These are phyloP conservation scores for Rhodotorula sp. DNA, from an alignment of 1,284 basidiomycete genomes.

Conservation along the genomic window DNA sequence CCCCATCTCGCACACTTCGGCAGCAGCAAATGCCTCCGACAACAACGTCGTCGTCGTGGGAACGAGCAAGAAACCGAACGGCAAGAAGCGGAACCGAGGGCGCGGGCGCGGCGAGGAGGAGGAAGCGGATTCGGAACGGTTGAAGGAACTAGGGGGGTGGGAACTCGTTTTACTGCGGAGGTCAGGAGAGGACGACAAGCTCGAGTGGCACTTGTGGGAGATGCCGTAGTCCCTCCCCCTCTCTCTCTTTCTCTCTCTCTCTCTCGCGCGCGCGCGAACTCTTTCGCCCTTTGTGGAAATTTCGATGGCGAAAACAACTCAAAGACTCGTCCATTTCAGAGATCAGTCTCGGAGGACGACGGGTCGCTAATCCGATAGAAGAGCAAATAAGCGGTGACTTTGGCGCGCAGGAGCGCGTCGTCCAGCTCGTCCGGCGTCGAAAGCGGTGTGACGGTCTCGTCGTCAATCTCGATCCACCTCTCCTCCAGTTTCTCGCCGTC, in stretches of 20 bases:
- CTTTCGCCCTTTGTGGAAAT: no score
- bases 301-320: background rate
- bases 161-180: conserved; percentile 11
- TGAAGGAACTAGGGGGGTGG: conserved; percentile 21
- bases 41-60: conserved; percentile 15
- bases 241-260: background rate
- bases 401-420: background rate
- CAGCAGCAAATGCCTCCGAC: background rate
- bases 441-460: conserved; percentile 30
- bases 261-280: no score
- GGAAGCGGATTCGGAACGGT: conserved; percentile 14
- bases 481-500: background rate
- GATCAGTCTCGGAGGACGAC: background rate
- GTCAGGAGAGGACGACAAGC: background rate
- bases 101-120: conserved; percentile 37
- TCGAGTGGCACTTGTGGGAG: conserved; percentile 27
- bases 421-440: background rate
- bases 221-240: conserved; percentile 8
- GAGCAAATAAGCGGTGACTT: conserved; percentile 13
- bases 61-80: conserved; percentile 27
- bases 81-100: conserved; percentile 35
- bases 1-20: conserved; percentile 30
- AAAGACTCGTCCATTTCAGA: background rate
- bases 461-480: conserved; percentile 35
- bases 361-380: conserved; percentile 11